Conservation (phyloP, 1,139 yeast species). For the Geotrichum reessii region DNA sequence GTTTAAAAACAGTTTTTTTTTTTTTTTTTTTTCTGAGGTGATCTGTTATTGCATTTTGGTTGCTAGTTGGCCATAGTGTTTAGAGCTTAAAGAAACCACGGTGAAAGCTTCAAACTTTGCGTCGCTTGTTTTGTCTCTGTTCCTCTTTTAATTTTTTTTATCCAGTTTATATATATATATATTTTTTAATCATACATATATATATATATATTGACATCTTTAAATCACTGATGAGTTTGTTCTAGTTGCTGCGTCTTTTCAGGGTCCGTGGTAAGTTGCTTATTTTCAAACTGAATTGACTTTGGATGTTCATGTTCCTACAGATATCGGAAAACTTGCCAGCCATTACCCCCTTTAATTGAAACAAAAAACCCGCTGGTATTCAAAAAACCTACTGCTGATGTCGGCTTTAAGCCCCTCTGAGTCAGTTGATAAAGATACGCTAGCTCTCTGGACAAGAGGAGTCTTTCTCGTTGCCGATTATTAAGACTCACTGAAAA, state of each 20-base stretch:
- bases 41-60: background rate
- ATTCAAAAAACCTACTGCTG: background rate
- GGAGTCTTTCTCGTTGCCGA: background rate
- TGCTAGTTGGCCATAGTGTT: background rate
- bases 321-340: background rate
- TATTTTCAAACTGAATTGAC: background rate
- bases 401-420: background rate
- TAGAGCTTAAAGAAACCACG: background rate
- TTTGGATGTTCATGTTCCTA: background rate
- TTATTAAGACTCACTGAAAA: background rate
- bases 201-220: too few relatives aligned
- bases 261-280: background rate
- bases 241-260: background rate
- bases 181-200: too few relatives aligned
- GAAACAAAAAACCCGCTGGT: background rate
- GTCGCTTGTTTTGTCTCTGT: background rate
- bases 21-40: background rate
- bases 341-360: background rate
- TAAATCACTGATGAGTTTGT: background rate
- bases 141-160: background rate
- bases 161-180: too few relatives aligned
- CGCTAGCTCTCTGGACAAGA: background rate
- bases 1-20: background rate
- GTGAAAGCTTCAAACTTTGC: background rate
- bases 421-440: background rate